Percentiles rank a stretch among this genome's conserved stretches.
These are phyloP conservation scores for Lentinula raphanica DNA, from an alignment of 768 basidiomycete species.

Conservation along the genomic window DNA sequence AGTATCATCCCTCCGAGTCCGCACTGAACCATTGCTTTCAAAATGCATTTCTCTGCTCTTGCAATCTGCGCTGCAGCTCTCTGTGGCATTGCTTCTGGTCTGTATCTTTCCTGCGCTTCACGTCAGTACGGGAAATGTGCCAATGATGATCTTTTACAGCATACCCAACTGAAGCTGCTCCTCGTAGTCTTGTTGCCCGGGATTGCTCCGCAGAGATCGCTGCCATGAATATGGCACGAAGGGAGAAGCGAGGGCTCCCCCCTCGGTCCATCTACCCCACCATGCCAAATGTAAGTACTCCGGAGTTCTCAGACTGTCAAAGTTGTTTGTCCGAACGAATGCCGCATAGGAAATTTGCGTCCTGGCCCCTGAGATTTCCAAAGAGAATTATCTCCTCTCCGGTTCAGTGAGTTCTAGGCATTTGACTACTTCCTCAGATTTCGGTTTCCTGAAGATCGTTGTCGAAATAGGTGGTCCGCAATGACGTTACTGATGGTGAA, in stretches of 20 bases:
- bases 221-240: constrained; percentile 1
- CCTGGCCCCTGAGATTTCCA: neutral
- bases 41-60: neutral
- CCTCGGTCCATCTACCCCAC: constrained; percentile 1
- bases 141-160: neutral
- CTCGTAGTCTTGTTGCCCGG: neutral
- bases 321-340: too few species aligned
- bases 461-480: constrained; percentile 10
- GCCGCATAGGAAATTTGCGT: constrained; percentile 1
- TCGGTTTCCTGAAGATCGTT: neutral
- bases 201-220: constrained; percentile 1
- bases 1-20: neutral
- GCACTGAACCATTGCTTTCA: neutral
- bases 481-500: constrained; percentile 24
- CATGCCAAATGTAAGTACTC: neutral
- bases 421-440: neutral
- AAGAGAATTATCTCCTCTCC: neutral
- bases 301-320: neutral
- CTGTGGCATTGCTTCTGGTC: constrained; percentile 4
- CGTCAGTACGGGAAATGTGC: neutral
- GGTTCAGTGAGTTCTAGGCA: neutral
- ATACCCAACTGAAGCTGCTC: neutral
- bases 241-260: neutral
- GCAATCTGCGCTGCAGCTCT: neutral
- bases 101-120: neutral